Conservation (phyloP, 2,329 filamentous ascomycete species). For the Helotiales sp. region DNA sequence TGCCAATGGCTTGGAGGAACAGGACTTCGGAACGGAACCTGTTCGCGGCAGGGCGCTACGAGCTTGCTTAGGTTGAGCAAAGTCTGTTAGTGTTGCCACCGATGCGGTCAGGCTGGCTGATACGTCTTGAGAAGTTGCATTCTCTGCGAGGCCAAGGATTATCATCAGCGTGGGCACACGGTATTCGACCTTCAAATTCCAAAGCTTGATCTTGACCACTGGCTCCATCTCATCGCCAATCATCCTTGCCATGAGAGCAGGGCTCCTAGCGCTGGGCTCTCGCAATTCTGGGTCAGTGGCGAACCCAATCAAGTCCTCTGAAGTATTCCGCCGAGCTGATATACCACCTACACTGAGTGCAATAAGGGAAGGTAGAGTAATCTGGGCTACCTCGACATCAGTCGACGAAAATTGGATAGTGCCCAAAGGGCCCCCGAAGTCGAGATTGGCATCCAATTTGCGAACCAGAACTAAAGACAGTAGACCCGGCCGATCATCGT, state of each 20-base stretch:
- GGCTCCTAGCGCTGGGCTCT: constrained; percentile 47
- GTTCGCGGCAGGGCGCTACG: constrained; percentile 19
- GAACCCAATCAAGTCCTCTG: constrained; percentile 73
- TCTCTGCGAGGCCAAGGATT: constrained; percentile 70
- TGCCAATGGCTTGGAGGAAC: constrained; percentile 60
- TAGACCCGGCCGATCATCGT: constrained; percentile 91
- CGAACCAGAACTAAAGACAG: constrained; percentile 74
- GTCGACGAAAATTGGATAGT: constrained; percentile 60
- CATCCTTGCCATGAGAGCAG: constrained; percentile 84
- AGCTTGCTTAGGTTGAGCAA: constrained; percentile 54
- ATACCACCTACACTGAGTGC: constrained; percentile 75
- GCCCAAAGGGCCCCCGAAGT: constrained; percentile 73
- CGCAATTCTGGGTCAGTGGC: constrained; percentile 40
- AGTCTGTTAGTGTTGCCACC: constrained; percentile 75
- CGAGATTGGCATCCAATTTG: constrained; percentile 63
- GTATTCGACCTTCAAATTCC: constrained; percentile 87
- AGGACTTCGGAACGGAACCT: background rate
- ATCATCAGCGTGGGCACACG: constrained; percentile 83
- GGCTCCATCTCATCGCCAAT: constrained; percentile 96
- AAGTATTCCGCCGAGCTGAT: constrained; percentile 64
- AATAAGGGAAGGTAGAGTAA: constrained; percentile 81
- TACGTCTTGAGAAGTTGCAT: constrained; percentile 73
- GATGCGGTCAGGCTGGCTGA: constrained; percentile 79
- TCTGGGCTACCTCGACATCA: constrained; percentile 76
- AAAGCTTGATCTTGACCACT: constrained; percentile 83